These are phyloP conservation scores for Cladosporium sp. DNA, from an alignment of 2,329 filamentous ascomycete genomes.

Conservation along the genomic window DNA sequence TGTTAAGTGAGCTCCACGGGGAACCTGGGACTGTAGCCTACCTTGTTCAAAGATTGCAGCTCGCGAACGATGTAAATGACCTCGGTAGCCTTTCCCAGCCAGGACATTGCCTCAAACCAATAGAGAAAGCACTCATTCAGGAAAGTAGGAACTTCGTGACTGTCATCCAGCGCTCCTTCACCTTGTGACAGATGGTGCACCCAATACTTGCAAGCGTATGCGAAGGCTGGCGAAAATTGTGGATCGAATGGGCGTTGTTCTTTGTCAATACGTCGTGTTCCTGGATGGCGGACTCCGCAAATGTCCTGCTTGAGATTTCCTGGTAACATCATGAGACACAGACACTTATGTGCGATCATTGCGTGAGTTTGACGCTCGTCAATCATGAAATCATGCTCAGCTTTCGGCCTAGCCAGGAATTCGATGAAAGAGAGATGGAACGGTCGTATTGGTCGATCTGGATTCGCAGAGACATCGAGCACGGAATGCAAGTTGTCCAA, in stretches of 20 bases:
- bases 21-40: too few species aligned
- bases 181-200: not conserved
- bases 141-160: not conserved
- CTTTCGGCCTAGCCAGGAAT: constrained; percentile 18
- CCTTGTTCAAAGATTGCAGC: not conserved
- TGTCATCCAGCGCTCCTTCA: not conserved
- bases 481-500: constrained; percentile 23
- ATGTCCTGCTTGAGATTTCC: not conserved
- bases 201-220: not conserved
- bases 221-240: not conserved
- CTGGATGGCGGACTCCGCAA: not conserved
- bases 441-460: constrained; percentile 18
- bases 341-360: constrained; percentile 15
- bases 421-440: constrained; percentile 28
- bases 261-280: not conserved
- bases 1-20: too few species aligned
- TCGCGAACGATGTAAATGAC: not conserved
- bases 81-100: not conserved
- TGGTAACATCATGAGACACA: constrained; percentile 9
- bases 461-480: constrained; percentile 18
- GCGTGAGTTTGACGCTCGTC: constrained; percentile 16
- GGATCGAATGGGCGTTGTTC: not conserved
- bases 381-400: constrained; percentile 17
- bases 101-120: not conserved
- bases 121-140: not conserved